Base-by-base conservation (phyloP, 768 basidiomycete species). In the Trametes gibbosa region DNA sequence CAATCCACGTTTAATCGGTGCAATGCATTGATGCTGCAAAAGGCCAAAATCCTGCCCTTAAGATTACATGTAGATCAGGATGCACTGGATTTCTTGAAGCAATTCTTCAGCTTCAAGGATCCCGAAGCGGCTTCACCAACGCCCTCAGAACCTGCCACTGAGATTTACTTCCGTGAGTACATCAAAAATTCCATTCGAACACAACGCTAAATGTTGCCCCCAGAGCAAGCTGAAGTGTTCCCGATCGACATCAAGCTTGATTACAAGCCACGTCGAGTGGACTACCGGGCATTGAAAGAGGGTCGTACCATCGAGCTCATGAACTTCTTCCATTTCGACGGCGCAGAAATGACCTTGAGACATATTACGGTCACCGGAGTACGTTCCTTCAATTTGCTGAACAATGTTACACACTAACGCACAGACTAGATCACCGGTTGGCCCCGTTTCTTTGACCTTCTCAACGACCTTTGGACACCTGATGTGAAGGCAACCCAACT, bases 241-340 rank as follows among this genome's bases (percentile, higher is more conserved):
- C 93, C 97, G 0, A 83, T 99, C 52, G 92, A 95, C 70, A 75
- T 99, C 65, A 98, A 98, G 75, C 79, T 99, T 12, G 97, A 99
- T 70, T 99, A 98, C 74, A 99, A 99, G 70, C 97, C 97, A 53
- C 90, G 98, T 47, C 85, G 95, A 6, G 95, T 99, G 19, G 93
- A 98, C 71, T 97, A 98, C 71, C 77, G 85, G 61, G 97, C 95
- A 9, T 76, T 99, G 57, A 83, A 86, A 39, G 89, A 95, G 61
- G 97, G 97, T 14, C 85, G 81, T 72, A 95, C 94, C 0, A 96
- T 96, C 60, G 97, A 99, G 69, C 74, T 99, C 46, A 98, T 99
- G 96, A 99, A 99, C 70, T 98, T 99, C 73, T 99, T 99, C 87
- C 95, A 98, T 74, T 99, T 98, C 64, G 97, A 98, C 66, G 95